phyloP scores from a whole-genome alignment of 441 rosid species.

The Arabidopsis hybrid region DNA sequence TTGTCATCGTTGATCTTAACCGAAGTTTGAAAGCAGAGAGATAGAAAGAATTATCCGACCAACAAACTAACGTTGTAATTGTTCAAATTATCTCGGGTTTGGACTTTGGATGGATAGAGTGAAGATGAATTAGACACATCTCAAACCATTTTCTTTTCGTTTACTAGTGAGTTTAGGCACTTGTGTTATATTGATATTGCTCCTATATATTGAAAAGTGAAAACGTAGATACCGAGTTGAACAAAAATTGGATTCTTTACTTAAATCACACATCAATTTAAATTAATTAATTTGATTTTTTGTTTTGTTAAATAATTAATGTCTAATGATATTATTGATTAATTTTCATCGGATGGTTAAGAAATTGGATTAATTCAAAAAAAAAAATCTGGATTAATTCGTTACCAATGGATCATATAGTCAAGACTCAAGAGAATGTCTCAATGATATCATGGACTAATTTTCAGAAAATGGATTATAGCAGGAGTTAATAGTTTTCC shows the following conservation, averaged over 20 bases:
- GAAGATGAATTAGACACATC: slow-evolving; percentile 12
- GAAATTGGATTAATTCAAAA: no score
- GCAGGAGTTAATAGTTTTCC: no score
- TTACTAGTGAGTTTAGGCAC: neutral
- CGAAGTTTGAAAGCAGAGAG: slow-evolving; percentile 33
- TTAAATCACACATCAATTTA: no score
- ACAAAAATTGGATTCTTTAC: no score
- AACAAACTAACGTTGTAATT: slow-evolving; percentile 26
- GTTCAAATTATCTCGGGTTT: slow-evolving; percentile 21
- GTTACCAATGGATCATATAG: no score
- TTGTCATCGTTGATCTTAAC: slow-evolving; percentile 73
- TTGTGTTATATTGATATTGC: neutral
- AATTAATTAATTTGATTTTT: no score
- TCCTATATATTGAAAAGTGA: neutral
- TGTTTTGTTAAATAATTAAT: no score
- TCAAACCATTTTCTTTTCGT: neutral
- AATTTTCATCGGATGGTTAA: no score
- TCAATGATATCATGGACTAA: no score
- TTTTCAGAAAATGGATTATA: no score
- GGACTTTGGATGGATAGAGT: slow-evolving; percentile 28
- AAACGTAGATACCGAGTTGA: neutral
- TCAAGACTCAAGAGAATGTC: no score
- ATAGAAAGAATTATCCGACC: neutral
- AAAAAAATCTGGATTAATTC: neutral
- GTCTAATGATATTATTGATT: neutral